Base-by-base conservation (phyloP, 2,329 filamentous ascomycete species). In the Colletotrichum limetticola region DNA sequence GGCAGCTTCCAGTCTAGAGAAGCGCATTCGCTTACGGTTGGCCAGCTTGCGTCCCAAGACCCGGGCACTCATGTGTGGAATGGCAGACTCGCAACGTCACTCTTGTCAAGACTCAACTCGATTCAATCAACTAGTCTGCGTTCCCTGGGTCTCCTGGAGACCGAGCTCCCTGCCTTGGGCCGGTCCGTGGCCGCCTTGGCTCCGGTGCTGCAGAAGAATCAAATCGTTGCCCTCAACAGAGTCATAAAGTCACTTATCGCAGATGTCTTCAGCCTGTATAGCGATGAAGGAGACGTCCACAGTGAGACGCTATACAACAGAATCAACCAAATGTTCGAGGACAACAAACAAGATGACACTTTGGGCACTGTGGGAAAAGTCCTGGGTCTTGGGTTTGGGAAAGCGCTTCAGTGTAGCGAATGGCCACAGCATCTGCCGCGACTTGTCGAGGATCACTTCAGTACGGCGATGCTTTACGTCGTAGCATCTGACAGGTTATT, bases 91-190 rank as follows among this genome's bases (percentile, higher is more conserved):
- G 74, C 80, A 3, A 75, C 78, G 19, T 86, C 87, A 0, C 78
- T 94, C 4, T 83, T 94, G 76, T 83, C 84, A 16, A 91, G 88
- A 75, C 81, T 93, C 59, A 83, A 87, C 63, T 82, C 80, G 1
- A 80, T 91, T 22, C 82, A 83, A 14, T 83, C 86, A 28, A 89
- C 91, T 0, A 88, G 84, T 58, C 82, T 95, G 52, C 87, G 87
- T 58, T 89, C 91, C 55, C 82, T 95, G 60, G 86, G 88, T 57
- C 85, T 92, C 22, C 84, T 95, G 0, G 91, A 93, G 79, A 84
- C 86, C 1, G 93, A 95, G 78, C 82, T 94, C 62, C 90, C 91
- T 9, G 83, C 88, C 3, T 83, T 94, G 72, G 90, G 89, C 11
- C 85, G 86, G 57, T 87, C 90, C 68, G 76, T 93, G 30, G 82